Base-by-base conservation (phyloP, 2,329 filamentous ascomycete species). In the Lecanosticta acicola region DNA sequence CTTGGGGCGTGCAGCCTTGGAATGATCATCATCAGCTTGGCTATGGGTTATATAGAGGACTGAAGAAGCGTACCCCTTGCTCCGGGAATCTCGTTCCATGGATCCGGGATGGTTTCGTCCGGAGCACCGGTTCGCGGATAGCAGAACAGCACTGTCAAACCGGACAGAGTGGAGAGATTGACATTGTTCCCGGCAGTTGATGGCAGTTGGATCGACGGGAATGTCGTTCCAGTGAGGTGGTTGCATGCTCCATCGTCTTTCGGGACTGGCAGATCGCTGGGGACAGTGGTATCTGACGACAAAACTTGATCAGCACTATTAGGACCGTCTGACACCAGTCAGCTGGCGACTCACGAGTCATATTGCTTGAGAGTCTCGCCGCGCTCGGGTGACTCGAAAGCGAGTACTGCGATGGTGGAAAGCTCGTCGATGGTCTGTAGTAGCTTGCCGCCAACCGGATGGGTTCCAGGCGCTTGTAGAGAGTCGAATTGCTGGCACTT, bases 1-100 rank as follows among this genome's bases (percentile, higher is more conserved):
- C 68, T 59, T 71, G 68, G 4, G 68, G 67, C 11, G 70, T 71
- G 55, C 68, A 72, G 43, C 69, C 69, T 5, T n/a, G n/a, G n/a
- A n/a, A n/a, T n/a, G n/a, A n/a, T n/a, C n/a, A n/a, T n/a, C n/a
- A n/a, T n/a, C n/a, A n/a, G n/a, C n/a, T n/a, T n/a, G n/a, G n/a
- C n/a, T n/a, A n/a, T n/a, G n/a, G n/a, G n/a, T n/a, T n/a, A n/a
- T n/a, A n/a, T n/a, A n/a, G n/a, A n/a, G n/a, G n/a, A n/a, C n/a
- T n/a, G n/a, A n/a, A n/a, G n/a, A n/a, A n/a, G n/a, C n/a, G n/a
- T n/a, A n/a, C n/a, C n/a, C 46, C 68, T 57, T 5, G 69, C 69
- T 20, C 70, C 68, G 3, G 68, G 68, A 43, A 71, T 71, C 13
- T 59, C 50, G 54, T 71, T 68, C 68, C 67, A 71, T 10, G 61